Evolutionary conservation across 768 basidiomycete genomes (phyloP).

Genomic region (Rhodotorula graminis): DNA sequence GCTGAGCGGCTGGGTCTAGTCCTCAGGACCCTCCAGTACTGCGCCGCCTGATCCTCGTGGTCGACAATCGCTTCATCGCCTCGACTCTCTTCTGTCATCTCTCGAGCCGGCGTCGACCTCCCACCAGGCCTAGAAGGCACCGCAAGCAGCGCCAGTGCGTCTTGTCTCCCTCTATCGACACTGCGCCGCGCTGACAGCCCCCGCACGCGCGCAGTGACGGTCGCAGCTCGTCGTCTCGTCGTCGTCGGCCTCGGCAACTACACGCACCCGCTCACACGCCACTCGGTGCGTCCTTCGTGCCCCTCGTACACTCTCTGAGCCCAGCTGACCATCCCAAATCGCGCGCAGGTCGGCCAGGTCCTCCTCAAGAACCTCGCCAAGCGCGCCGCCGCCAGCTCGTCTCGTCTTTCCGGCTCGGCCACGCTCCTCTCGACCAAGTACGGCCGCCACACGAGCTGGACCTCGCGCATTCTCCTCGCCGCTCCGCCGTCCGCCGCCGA

Average conservation of each 20-base stretch:
- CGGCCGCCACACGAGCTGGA: background rate
- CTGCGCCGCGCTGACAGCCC: background rate
- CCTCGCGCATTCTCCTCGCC: constrained; percentile 7
- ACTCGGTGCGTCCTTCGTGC: constrained; percentile 6
- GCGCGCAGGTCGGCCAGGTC: constrained; percentile 30
- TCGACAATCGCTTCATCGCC: too few species aligned
- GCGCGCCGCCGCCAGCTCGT: constrained; percentile 8
- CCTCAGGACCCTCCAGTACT: too few species aligned
- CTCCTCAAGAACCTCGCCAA: constrained; percentile 19
- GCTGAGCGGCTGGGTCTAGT: too few species aligned
- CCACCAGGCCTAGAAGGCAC: too few species aligned
- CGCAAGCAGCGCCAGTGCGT: too few species aligned
- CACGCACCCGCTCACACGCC: constrained; percentile 31
- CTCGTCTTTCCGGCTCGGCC: constrained; percentile 3
- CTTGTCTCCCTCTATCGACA: background rate
- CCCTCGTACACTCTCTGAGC: too few species aligned
- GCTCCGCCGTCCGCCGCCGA: background rate
- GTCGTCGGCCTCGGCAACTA: constrained; percentile 36
- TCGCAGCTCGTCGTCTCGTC: constrained; percentile 16
- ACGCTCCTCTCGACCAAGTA: background rate
- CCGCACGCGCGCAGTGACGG: background rate
- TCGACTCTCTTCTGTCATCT: too few species aligned
- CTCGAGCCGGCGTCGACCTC: too few species aligned
- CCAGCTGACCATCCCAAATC: too few species aligned
- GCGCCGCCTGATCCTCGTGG: too few species aligned